These are phyloP conservation scores for Leptosphaerulina australis DNA, from an alignment of 2,329 filamentous ascomycete genomes.

Conservation along the genomic window DNA sequence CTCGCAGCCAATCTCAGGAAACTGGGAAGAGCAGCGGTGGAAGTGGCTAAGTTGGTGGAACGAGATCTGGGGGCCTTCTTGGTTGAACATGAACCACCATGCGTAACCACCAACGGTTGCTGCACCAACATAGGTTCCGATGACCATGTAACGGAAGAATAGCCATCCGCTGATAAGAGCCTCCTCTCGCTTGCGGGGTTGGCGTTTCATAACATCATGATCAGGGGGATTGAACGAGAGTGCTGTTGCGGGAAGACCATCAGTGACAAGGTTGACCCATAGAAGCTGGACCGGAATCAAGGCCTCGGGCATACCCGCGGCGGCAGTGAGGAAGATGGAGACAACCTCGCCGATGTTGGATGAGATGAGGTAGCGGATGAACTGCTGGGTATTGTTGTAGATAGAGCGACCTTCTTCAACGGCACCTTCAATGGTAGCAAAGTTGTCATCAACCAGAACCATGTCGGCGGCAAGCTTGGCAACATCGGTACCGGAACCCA, in stretches of 20 bases:
- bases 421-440: constrained; percentile 93
- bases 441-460: constrained; percentile 98
- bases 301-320: constrained; percentile 95
- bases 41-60: constrained; percentile 91
- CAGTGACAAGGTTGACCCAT: constrained; percentile 98
- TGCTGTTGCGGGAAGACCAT: constrained; percentile 93
- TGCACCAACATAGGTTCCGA: constrained; percentile 91
- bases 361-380: constrained; percentile 98
- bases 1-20: constrained; percentile 85
- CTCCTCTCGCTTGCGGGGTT: constrained; percentile 90
- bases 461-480: constrained; percentile 97
- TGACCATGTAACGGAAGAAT: constrained; percentile 96
- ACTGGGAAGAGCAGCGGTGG: constrained; percentile 86
- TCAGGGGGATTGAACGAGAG: constrained; percentile 99
- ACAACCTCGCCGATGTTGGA: constrained; percentile 99
- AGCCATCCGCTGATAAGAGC: constrained; percentile 92
- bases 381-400: constrained; percentile 99
- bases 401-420: constrained; percentile 97
- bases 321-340: constrained; percentile 96
- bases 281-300: constrained; percentile 95
- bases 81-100: constrained; percentile 99
- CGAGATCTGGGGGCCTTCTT: constrained; percentile 84
- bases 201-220: constrained; percentile 94
- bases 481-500: constrained; percentile 97
- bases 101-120: constrained; percentile 96